Evolutionary conservation across 257 asterid genomes (phyloP), one percentile per base, ranked within the genome.

Genomic region (Rubia yunnanensis): DNA sequence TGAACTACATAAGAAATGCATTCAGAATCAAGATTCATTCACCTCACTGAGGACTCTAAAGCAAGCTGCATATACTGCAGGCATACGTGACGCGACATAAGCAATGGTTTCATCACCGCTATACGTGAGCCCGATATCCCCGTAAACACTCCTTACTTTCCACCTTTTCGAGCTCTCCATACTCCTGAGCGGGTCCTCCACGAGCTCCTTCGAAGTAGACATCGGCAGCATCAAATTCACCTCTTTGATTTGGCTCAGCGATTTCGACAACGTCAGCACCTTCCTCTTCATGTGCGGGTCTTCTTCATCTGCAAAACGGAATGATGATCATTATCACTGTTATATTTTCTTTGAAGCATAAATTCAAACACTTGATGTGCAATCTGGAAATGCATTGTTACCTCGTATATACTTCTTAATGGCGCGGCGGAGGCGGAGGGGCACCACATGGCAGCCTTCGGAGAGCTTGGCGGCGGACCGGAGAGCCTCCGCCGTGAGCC

Each of bases 51-150:
- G 88, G 60, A 92, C 88, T 32, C 99, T 87, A 73, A 80, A 83
- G 62, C 86, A 84, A 30, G 97, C 95, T 10, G 94, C 84, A 77
- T 84, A 87, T 59, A 92, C 96, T 2, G 99, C 95, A 44, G 99
- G 99, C 97, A 92, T 89, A 22, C 99, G 96, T 63, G 96, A 83
- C 1, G 96, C 99, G 1, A 92, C 94, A 73, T 92, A 92, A 15
- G 99, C 97, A 28, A 86, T 66, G 15, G 97, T 76, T 70, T 92
- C 87, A 71, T 86, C 99, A 62, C 85, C 92, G 41, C 77, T 76
- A 79, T 92, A 92, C 72, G 71, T 86, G 57, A 92, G 92, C 58
- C 97, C 97, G 55, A 80, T 70, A 63, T 89, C 97, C 5, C 99
- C 94, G 68, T 92, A 92, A 41, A 81, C 31, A 10, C 85, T 77